Evolutionary conservation across 371 early-diverging fungal species (phyloP), one percentile per base, ranked within the genome.

Genomic region (Mucor sp.): DNA sequence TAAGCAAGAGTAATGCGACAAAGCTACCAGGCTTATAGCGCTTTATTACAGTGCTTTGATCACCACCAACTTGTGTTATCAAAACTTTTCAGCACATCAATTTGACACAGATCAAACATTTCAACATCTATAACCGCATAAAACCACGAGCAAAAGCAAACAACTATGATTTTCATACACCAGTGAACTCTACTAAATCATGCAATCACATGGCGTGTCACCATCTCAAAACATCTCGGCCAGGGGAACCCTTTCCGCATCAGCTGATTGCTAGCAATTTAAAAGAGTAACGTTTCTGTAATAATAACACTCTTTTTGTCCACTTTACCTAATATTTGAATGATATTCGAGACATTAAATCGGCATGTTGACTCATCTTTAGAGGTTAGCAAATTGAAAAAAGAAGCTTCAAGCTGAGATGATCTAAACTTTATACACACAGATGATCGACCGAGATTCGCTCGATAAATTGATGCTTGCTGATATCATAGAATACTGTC

Each of bases 401-500:
- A 56, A 23, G 47, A 50, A 21, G 30, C 23, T 37, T 21, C 23
- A 39, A 3, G 8, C n/a, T 6, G 56, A 2, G 28, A 53, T 25
- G 3, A 9, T 53, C 6, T n/a, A 0, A 53, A 7, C 15, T 6
- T 17, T 47, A 32, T 62, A 23, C 11, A 23, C 35, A 14, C 32
- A 75, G 77, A 61, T 66, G 33, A 47, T 80, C 17, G 69, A 73
- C 39, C 70, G 68, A 19, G 71, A 69, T n/a, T 67, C 72, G 4
- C 78, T 92, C 1, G 79, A 84, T 67, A 80, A 82, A 48, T 81
- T 87, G 67, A 78, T 87, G 65, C 80, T 87, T 62, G 92, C 90
- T 3, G 91, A 92, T 69, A 72, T 92, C 30, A 87, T 92, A 43
- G 87, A 89, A 44, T 80, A 88, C 62, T 92, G 92, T 71, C 91